phyloP scores from a whole-genome alignment of 208 protist genomes.

The Acanthamoeba royreba region DNA sequence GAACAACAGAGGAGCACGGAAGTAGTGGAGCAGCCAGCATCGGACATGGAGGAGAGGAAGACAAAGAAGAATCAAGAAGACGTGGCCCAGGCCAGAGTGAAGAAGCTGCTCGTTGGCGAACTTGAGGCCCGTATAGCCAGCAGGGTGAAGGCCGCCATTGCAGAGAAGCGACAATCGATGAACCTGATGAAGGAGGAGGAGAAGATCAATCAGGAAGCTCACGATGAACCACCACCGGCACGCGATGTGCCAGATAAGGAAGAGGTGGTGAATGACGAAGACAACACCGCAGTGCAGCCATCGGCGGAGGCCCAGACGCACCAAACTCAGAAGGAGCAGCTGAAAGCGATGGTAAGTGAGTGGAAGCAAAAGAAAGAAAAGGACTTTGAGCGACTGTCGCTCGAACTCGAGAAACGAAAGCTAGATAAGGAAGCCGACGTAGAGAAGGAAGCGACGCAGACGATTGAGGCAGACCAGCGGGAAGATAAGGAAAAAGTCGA shows the following conservation, averaged over 20 bases:
- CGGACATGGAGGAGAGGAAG: not conserved
- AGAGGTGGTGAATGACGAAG: too few relatives aligned
- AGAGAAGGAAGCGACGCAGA: not conserved
- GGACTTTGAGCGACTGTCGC: not conserved
- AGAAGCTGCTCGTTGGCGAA: not conserved
- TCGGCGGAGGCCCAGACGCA: not conserved
- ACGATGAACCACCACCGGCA: too few relatives aligned
- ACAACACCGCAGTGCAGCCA: too few relatives aligned
- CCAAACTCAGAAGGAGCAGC: not conserved
- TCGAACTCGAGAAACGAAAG: not conserved
- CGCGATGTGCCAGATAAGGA: too few relatives aligned
- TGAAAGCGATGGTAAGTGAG: not conserved
- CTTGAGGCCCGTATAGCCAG: not conserved
- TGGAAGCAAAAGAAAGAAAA: not conserved
- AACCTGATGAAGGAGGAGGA: not conserved
- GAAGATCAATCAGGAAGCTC: too few relatives aligned
- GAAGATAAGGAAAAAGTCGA: not conserved
- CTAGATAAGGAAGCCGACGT: not conserved
- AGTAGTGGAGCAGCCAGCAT: not conserved
- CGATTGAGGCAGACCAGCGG: not conserved
- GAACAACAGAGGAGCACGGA: not conserved
- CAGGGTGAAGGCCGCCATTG: not conserved
- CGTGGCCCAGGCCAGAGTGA: not conserved
- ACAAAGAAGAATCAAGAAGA: not conserved
- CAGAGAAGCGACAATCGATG: not conserved